Conservation (phyloP, 106 monocot genomes). For the Iris macrosiphon region DNA sequence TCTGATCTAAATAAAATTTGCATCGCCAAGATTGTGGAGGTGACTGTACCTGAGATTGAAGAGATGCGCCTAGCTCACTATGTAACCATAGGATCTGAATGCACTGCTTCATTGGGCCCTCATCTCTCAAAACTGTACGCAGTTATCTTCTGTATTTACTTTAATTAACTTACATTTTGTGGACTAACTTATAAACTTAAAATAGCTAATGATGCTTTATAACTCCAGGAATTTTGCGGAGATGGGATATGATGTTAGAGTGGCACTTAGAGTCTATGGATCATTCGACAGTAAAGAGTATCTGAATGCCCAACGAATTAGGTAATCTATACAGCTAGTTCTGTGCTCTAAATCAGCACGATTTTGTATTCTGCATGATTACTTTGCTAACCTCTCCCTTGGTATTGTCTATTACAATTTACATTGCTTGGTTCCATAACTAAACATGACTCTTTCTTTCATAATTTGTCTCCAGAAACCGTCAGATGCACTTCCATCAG, state of each 20-base stretch:
- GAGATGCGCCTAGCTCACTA: slow-evolving; percentile 95
- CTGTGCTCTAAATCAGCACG: background rate
- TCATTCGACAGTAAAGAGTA: slow-evolving; percentile 74
- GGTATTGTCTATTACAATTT: background rate
- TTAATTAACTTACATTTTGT: background rate
- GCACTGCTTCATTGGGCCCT: slow-evolving; percentile 54
- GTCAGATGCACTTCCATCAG: slow-evolving; percentile 76
- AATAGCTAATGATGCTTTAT: background rate
- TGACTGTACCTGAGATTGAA: slow-evolving; percentile 87
- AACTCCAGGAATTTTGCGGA: slow-evolving; percentile 38
- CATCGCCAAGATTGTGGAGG: slow-evolving; percentile 51
- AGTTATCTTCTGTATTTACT: background rate
- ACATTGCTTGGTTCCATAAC: background rate
- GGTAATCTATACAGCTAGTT: slow-evolving; percentile 22
- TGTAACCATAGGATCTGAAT: slow-evolving; percentile 81
- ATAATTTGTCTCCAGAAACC: slow-evolving; percentile 43
- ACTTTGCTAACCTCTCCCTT: background rate
- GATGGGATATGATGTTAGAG: slow-evolving; percentile 73
- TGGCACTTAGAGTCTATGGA: slow-evolving; percentile 58
- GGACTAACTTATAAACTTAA: background rate
- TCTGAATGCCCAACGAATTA: slow-evolving; percentile 79
- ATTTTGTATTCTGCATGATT: background rate
- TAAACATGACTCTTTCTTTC: background rate
- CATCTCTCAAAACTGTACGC: slow-evolving; percentile 66
- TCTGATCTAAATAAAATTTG: background rate